Evolutionary conservation across 345 rosid genomes (phyloP).

Genomic region (Arabis hirsuta): DNA sequence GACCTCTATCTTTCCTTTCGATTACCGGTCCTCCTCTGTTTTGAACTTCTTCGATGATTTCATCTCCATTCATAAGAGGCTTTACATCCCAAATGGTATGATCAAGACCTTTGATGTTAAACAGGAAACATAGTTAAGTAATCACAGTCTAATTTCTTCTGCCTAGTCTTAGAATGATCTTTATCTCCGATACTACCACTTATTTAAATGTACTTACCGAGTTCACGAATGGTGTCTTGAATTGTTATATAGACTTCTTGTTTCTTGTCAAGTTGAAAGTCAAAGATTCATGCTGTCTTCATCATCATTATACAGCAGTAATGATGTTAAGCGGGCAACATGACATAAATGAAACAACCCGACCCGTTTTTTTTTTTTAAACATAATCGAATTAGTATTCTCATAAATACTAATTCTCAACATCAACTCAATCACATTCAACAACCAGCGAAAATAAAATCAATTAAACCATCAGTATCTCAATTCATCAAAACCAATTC

Average conservation of each 20-base stretch:
- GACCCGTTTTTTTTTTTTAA: too few species aligned
- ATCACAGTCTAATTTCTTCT: too few species aligned
- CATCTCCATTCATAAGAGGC: constrained; percentile 65
- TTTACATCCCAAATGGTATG: constrained; percentile 66
- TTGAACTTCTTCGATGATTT: constrained; percentile 57
- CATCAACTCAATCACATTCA: too few species aligned
- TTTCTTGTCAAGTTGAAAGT: constrained; percentile 50
- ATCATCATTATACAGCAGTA: constrained; percentile 52
- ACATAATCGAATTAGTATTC: too few species aligned
- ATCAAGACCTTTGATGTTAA: constrained; percentile 43
- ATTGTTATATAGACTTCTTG: constrained; percentile 50
- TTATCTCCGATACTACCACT: too few species aligned
- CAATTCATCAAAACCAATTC: too few species aligned
- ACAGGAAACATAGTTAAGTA: too few species aligned
- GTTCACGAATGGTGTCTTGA: constrained; percentile 52
- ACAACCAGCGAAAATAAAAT: not conserved
- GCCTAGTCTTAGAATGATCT: too few species aligned
- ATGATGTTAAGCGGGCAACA: not conserved
- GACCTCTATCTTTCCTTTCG: constrained; percentile 51
- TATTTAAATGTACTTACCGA: constrained; percentile 5
- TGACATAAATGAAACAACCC: too few species aligned
- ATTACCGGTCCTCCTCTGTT: constrained; percentile 38
- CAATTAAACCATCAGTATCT: too few species aligned
- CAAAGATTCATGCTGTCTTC: constrained; percentile 40
- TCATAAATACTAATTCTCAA: too few species aligned